Percentiles rank a stretch among this genome's conserved stretches.
Conservation (phyloP, 805 yeast species). For the Cyberlindnera subsufficiens region DNA sequence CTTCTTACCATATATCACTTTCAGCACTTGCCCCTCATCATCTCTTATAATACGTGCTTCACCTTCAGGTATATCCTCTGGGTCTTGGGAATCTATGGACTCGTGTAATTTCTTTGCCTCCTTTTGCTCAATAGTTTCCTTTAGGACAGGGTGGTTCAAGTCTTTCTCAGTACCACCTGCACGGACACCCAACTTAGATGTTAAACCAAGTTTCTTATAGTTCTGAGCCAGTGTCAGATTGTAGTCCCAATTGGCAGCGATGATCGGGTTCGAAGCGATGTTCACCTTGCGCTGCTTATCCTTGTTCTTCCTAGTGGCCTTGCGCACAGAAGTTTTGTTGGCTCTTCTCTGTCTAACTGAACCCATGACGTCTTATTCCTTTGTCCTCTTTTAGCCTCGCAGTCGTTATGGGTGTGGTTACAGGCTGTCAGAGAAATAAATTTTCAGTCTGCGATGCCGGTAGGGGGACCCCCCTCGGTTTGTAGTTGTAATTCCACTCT, state of each 20-base stretch:
- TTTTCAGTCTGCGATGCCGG: no score
- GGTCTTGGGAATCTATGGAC: constrained; percentile 25
- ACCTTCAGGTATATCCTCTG: constrained; percentile 62
- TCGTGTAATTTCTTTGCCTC: constrained; percentile 10
- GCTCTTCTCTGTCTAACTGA: constrained; percentile 84
- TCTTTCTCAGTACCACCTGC: constrained; percentile 81
- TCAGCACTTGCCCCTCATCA: constrained; percentile 57
- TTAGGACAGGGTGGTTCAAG: constrained; percentile 30
- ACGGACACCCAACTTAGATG: constrained; percentile 54
- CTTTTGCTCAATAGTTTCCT: constrained; percentile 23
- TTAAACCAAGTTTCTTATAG: constrained; percentile 75
- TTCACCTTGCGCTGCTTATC: constrained; percentile 65
- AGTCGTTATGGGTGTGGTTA: no score
- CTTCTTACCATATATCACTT: constrained; percentile 68
- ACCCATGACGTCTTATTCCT: constrained; percentile 35
- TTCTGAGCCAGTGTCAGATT: constrained; percentile 78
- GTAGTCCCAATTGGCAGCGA: constrained; percentile 88
- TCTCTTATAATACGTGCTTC: constrained; percentile 74
- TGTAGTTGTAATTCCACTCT: no score
- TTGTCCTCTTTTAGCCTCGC: not conserved
- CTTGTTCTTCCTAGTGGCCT: constrained; percentile 64
- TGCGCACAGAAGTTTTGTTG: constrained; percentile 64
- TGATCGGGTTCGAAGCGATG: constrained; percentile 69
- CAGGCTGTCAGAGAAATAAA: no score
- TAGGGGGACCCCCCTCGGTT: no score